Conservation (phyloP, 2,329 filamentous ascomycete genomes). For the Leptographium galeiforme region DNA sequence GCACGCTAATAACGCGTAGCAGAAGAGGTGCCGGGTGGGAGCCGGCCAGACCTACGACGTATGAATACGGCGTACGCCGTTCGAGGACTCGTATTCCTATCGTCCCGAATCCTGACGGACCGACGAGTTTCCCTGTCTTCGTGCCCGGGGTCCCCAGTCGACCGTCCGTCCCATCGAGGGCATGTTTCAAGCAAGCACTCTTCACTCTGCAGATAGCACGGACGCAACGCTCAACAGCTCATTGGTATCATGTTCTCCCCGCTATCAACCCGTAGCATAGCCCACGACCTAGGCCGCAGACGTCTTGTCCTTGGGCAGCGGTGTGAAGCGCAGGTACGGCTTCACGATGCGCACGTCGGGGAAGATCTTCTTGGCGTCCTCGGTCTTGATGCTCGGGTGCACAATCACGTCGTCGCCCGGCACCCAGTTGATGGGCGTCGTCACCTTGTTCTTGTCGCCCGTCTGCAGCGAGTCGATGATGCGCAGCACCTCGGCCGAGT, state of each 20-base stretch:
- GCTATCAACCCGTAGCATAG: not conserved
- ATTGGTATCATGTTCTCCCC: not conserved
- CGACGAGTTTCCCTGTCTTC: no score
- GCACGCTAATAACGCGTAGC: no score
- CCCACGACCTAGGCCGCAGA: no score
- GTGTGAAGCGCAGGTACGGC: constrained; percentile 63
- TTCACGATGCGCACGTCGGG: constrained; percentile 58
- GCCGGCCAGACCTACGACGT: no score
- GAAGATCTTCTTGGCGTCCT: constrained; percentile 80
- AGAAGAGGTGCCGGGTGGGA: no score
- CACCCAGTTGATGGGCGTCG: constrained; percentile 83
- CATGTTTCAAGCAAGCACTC: no score
- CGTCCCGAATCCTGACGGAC: no score
- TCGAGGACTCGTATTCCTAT: no score
- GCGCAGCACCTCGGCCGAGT: constrained; percentile 65
- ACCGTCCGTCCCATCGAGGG: no score
- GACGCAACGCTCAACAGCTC: not conserved
- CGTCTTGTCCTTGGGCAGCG: constrained; percentile 36
- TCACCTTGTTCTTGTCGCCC: constrained; percentile 77
- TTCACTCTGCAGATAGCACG: no score
- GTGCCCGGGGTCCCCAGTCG: no score
- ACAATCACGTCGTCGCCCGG: constrained; percentile 87
- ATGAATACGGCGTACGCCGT: no score
- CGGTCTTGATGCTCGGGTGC: constrained; percentile 67
- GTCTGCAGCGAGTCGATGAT: constrained; percentile 69